Conservation (phyloP, 2,329 filamentous ascomycete genomes). For the Cercospora beticola region DNA sequence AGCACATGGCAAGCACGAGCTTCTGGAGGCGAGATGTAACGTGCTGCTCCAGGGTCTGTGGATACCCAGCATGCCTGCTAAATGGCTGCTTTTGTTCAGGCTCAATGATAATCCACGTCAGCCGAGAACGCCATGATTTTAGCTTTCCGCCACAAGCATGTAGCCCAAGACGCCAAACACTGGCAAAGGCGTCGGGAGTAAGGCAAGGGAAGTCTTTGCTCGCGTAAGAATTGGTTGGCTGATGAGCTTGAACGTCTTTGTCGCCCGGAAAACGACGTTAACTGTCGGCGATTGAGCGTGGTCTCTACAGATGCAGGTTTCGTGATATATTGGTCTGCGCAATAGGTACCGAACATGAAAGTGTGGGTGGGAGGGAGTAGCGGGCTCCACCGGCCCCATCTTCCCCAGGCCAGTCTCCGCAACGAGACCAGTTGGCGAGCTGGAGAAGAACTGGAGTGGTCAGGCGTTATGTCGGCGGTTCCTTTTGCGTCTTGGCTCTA, state of each 20-base stretch:
- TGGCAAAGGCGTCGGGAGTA: not conserved
- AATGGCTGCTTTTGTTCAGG: constrained; percentile 12
- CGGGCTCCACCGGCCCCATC: not conserved
- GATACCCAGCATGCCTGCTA: not conserved
- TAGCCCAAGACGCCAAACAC: not conserved
- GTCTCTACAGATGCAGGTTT: not conserved
- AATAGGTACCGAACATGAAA: not conserved
- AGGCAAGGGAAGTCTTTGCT: constrained; percentile 4
- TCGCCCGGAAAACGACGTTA: not conserved
- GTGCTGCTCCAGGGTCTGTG: not conserved
- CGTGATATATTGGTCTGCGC: not conserved
- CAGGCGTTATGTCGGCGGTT: constrained; percentile 1
- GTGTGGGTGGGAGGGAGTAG: not conserved
- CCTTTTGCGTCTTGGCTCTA: not conserved
- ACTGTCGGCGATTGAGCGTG: not conserved
- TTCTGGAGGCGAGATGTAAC: constrained; percentile 13
- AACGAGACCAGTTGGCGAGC: not conserved
- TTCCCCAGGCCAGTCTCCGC: not conserved
- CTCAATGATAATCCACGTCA: constrained; percentile 17
- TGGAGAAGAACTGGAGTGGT: constrained; percentile 7
- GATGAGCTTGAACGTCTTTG: constrained; percentile 10
- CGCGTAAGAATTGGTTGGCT: constrained; percentile 11
- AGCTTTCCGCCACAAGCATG: constrained; percentile 12
- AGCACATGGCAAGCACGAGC: constrained; percentile 15
- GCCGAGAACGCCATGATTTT: constrained; percentile 12